phyloP scores from a whole-genome alignment of 1,284 basidiomycete genomes.

The Cutaneotrichosporon mucoides region DNA sequence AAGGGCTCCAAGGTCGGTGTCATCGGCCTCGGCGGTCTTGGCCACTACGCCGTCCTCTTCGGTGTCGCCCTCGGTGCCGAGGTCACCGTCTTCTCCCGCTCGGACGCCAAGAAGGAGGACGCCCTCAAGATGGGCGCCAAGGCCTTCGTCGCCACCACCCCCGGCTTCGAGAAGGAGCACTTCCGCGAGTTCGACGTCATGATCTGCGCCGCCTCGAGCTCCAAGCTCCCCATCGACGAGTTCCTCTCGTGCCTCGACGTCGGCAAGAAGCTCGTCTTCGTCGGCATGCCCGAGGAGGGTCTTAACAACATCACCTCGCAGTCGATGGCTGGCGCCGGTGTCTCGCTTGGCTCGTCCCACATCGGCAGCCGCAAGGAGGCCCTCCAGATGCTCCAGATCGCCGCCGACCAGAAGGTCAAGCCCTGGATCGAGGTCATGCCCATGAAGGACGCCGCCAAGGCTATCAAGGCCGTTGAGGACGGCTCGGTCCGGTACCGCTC shows the following conservation, averaged over 20 bases:
- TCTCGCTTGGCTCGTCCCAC: conserved; percentile 52
- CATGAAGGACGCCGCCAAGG: conserved; percentile 59
- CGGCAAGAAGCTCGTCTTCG: conserved; percentile 57
- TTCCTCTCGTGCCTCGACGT: conserved; percentile 56
- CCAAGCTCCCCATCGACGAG: conserved; percentile 50
- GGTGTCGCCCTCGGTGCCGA: conserved; percentile 60
- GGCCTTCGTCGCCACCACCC: conserved; percentile 53
- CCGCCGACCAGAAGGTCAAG: conserved; percentile 56
- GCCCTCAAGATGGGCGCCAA: conserved; percentile 61
- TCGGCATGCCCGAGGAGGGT: conserved; percentile 53
- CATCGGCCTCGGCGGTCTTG: conserved; percentile 62
- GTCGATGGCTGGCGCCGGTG: conserved; percentile 48
- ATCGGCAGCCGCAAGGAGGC: conserved; percentile 64
- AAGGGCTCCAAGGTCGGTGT: conserved; percentile 65
- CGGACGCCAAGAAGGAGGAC: conserved; percentile 60
- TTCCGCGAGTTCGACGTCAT: conserved; percentile 59
- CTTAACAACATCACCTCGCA: conserved; percentile 40
- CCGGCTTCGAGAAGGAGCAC: conserved; percentile 53
- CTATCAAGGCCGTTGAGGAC: conserved; percentile 56
- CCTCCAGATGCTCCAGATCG: conserved; percentile 59
- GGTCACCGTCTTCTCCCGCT: conserved; percentile 65
- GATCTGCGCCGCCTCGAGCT: conserved; percentile 55
- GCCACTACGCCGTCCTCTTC: conserved; percentile 59
- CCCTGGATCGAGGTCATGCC: conserved; percentile 57
- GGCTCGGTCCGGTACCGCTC: conserved; percentile 57